Conservation (phyloP, 768 basidiomycete genomes). For the Xerocomellus chrysenteron region DNA sequence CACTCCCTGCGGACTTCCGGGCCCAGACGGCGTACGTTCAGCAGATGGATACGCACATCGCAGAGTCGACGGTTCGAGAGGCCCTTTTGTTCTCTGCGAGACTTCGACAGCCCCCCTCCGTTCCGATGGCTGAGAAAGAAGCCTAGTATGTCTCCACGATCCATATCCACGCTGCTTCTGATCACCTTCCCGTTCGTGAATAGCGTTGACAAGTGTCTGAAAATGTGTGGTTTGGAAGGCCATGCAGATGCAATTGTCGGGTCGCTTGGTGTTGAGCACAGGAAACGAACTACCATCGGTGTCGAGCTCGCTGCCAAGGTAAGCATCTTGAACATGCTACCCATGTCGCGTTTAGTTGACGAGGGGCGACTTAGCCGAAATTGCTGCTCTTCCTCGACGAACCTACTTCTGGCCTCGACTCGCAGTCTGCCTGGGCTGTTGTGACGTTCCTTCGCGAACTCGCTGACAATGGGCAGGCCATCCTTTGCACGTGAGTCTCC, state of each 20-base stretch:
- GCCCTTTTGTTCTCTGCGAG: conserved; percentile 78
- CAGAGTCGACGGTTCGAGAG: conserved; percentile 75
- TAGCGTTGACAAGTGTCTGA: conserved; percentile 48
- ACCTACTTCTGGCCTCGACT: conserved; percentile 57
- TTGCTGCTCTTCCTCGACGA: conserved; percentile 59
- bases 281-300: conserved; percentile 58
- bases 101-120: conserved; percentile 68
- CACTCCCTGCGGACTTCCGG: conserved; percentile 55
- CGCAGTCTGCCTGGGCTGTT: conserved; percentile 52
- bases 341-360: too few species aligned
- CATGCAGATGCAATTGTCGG: conserved; percentile 65
- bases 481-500: too few species aligned
- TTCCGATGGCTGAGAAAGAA: conserved; percentile 69
- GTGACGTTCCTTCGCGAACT: conserved; percentile 49
- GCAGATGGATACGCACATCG: conserved; percentile 79
- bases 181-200: background rate
- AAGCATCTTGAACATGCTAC: too few species aligned
- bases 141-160: conserved; percentile 55
- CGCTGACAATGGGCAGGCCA: too few species aligned
- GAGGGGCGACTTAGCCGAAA: conserved; percentile 33
- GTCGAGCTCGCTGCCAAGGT: conserved; percentile 60
- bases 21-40: conserved; percentile 58
- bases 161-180: background rate
- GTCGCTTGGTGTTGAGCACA: conserved; percentile 46
- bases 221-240: conserved; percentile 37